These are phyloP conservation scores for Cyberlindnera saturnus DNA, from an alignment of 805 yeast genomes.

Conservation along the genomic window DNA sequence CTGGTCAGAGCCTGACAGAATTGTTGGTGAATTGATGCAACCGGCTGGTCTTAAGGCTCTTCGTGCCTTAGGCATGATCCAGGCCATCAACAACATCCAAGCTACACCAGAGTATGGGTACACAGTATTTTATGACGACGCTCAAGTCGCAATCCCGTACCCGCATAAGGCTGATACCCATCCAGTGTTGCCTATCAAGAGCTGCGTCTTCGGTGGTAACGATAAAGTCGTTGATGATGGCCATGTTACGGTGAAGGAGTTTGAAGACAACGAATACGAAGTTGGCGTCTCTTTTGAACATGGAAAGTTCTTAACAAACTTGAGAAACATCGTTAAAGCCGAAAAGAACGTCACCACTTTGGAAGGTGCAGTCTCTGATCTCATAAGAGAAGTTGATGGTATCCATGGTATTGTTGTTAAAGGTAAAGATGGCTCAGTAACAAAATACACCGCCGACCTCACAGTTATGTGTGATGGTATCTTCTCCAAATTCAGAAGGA, in stretches of 20 bases:
- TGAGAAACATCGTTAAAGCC: constrained; percentile 59
- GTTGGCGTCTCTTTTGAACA: constrained; percentile 89
- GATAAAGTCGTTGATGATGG: constrained; percentile 44
- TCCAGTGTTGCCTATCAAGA: constrained; percentile 44
- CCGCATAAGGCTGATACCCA: constrained; percentile 53
- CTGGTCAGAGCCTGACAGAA: constrained; percentile 89
- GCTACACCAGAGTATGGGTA: constrained; percentile 80
- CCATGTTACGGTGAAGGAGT: constrained; percentile 43
- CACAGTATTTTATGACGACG: constrained; percentile 61
- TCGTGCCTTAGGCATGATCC: constrained; percentile 73
- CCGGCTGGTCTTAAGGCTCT: constrained; percentile 93
- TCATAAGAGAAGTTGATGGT: constrained; percentile 49
- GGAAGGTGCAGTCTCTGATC: constrained; percentile 76
- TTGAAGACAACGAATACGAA: constrained; percentile 52
- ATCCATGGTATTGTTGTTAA: constrained; percentile 76
- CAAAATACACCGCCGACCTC: constrained; percentile 50
- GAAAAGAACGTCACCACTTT: constrained; percentile 73
- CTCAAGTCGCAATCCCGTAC: constrained; percentile 58
- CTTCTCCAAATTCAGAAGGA: constrained; percentile 84
- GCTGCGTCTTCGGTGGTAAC: constrained; percentile 50
- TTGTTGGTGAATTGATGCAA: constrained; percentile 95
- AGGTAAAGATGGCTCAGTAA: constrained; percentile 35
- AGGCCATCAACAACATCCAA: constrained; percentile 66
- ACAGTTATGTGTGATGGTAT: constrained; percentile 90
- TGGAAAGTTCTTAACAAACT: constrained; percentile 76